Base-by-base conservation (phyloP, 768 basidiomycete genomes). In the Dioszegia crocea region DNA sequence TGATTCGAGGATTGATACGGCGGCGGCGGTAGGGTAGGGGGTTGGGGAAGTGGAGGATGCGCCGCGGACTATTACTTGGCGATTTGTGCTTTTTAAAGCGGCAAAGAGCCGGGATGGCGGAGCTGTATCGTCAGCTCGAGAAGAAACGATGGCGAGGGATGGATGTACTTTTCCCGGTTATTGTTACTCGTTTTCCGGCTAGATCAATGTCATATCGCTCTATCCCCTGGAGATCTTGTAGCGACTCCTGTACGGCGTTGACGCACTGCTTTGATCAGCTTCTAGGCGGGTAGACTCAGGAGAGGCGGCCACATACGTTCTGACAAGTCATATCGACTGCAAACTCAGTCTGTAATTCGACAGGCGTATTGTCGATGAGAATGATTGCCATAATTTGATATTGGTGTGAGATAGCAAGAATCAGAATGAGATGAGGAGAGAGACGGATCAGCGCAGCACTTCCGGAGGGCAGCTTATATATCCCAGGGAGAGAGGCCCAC, bases 321-420 rank as follows among this genome's bases (percentile, higher is more conserved):
- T 77, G 70, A 47, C 76, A 77, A 3, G 76, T 77, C 76, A 77
- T 77, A 56, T 77, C 76, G 39, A 77, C 76, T 40, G 76, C 76
- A 48, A 77, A 77, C 53, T 77, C 76, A 61, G 74, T 75, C 76
- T 77, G 47, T 29, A 29, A 14, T 19, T 59, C 48, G 63, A 56
- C 51, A 49, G 27, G 16, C 36, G 16, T 17, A 21, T 45, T 31
- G 10, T 44, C 2, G 43, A 9, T 11, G 8, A 45, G 3, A 31
- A 17, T 33, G 11, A 53, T 53, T 2, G 31, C 33, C 30, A 50
- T 50, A 9, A 19, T 36, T 4, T 26, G 21, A n/a, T 4, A 27
- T 16, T 52, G 21, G 11, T 30, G 38, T 10, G 26, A 19, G 21
- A 43, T 29, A 40, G 10, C 2, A 24, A 14, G 50, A 21, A 51